These are phyloP conservation scores for Camelina neglecta DNA, from an alignment of 345 rosid genomes.

Conservation along the genomic window DNA sequence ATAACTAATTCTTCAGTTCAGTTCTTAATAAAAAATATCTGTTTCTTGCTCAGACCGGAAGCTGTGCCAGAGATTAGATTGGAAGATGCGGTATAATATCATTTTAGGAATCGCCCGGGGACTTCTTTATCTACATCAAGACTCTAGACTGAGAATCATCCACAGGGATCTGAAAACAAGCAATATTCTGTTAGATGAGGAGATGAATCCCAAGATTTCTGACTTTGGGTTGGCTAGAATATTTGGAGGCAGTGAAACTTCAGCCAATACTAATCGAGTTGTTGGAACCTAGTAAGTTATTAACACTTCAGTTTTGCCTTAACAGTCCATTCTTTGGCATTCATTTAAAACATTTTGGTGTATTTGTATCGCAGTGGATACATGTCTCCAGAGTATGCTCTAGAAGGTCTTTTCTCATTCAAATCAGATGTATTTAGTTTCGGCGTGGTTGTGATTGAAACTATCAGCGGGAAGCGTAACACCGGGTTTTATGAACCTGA, in stretches of 20 bases:
- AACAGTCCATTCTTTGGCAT: neutral
- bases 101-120: constrained; percentile 78
- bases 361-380: constrained; percentile 56
- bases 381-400: constrained; percentile 78
- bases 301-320: neutral
- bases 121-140: constrained; percentile 73
- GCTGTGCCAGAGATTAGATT: constrained; percentile 45
- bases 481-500: constrained; percentile 45
- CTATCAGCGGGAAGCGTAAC: constrained; percentile 58
- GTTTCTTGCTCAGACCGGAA: constrained; percentile 47
- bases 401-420: constrained; percentile 65
- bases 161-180: constrained; percentile 76
- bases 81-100: constrained; percentile 56
- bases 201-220: constrained; percentile 77
- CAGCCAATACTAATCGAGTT: constrained; percentile 61
- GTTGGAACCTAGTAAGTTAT: constrained; percentile 76
- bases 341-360: neutral
- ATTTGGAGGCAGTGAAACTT: constrained; percentile 59
- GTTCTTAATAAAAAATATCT: constrained; percentile 19
- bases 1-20: neutral
- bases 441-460: constrained; percentile 66
- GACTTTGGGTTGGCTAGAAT: constrained; percentile 83
- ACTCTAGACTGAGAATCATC: constrained; percentile 71
- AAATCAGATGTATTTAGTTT: constrained; percentile 71
- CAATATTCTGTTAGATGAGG: constrained; percentile 65